phyloP scores from a whole-genome alignment of 78 protist genomes.

The Tieghemostelium lacteum region DNA sequence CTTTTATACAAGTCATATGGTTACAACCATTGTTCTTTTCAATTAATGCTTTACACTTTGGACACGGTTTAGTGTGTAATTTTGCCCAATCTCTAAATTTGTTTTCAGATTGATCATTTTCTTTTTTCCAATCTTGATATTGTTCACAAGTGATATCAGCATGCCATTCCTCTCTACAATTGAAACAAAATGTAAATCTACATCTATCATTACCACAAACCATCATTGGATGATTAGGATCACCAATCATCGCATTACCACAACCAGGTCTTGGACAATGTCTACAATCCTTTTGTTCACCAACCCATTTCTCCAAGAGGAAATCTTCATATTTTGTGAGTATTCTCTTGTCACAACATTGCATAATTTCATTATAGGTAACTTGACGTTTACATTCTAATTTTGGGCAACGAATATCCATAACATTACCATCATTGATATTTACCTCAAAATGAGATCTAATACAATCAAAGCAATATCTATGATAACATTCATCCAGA shows the following conservation, averaged over 20 bases:
- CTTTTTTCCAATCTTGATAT: slow-evolving; percentile 10
- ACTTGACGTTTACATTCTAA: slow-evolving; percentile 3
- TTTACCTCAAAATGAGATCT: not conserved
- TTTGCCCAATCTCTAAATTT: slow-evolving; percentile 19
- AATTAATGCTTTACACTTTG: slow-evolving; percentile 63
- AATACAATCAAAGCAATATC: slow-evolving; percentile 41
- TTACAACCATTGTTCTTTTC: slow-evolving; percentile 89
- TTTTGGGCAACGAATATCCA: slow-evolving; percentile 23
- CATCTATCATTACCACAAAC: slow-evolving; percentile 35
- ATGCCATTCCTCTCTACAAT: slow-evolving; percentile 48
- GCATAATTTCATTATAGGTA: slow-evolving; percentile 42
- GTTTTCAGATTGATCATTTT: slow-evolving; percentile 6
- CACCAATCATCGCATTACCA: slow-evolving; percentile 39
- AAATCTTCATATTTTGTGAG: slow-evolving; percentile 30
- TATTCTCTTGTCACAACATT: not conserved
- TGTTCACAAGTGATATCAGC: slow-evolving; percentile 4
- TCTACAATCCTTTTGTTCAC: slow-evolving; percentile 33
- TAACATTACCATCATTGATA: slow-evolving; percentile 10
- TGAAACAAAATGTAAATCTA: slow-evolving; percentile 55
- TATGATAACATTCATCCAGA: slow-evolving; percentile 62
- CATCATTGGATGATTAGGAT: not conserved
- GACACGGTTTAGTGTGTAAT: slow-evolving; percentile 70
- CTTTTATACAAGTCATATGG: slow-evolving; percentile 58
- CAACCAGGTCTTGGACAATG: slow-evolving; percentile 56
- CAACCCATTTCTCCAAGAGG: not conserved